These are phyloP conservation scores for Pyrenophora tritici-repentis DNA, from an alignment of 2,329 filamentous ascomycete species.

Conservation along the genomic window DNA sequence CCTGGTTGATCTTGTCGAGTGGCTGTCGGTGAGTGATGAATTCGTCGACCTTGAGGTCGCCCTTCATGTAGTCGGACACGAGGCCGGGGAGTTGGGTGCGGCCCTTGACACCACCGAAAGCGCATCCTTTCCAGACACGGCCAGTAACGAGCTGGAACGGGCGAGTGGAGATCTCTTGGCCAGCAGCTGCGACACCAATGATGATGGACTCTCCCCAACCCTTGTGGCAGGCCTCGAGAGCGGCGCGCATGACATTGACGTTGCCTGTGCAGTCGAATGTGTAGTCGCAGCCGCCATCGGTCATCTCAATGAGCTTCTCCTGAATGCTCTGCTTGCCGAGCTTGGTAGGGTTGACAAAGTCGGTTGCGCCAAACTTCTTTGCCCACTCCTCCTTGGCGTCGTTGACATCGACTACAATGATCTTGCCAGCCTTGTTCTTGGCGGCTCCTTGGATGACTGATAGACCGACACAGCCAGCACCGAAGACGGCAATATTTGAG, in stretches of 20 bases:
- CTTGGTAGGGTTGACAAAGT: conserved; percentile 91
- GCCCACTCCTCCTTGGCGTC: conserved; percentile 89
- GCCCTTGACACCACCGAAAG: conserved; percentile 97
- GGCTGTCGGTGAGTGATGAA: conserved; percentile 97
- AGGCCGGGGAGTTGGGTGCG: conserved; percentile 87
- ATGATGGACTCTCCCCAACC: conserved; percentile 98
- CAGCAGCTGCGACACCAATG: conserved; percentile 94
- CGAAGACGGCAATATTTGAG: conserved; percentile 88
- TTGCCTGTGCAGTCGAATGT: conserved; percentile 99
- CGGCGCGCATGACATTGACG: conserved; percentile 91
- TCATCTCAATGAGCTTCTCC: conserved; percentile 94
- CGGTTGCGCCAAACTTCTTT: conserved; percentile 91
- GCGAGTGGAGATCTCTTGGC: conserved; percentile 91
- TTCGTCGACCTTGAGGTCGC: conserved; percentile 95
- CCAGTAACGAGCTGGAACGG: conserved; percentile 99
- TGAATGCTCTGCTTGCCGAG: conserved; percentile 74
- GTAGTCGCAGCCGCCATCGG: conserved; percentile 96
- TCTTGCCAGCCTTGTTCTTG: conserved; percentile 76
- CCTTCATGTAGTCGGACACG: conserved; percentile 85
- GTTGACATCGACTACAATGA: conserved; percentile 83
- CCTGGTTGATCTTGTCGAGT: conserved; percentile 81
- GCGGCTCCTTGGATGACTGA: conserved; percentile 94
- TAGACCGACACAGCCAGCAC: conserved; percentile 92
- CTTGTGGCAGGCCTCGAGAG: conserved; percentile 98
- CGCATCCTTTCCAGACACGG: conserved; percentile 96